These are phyloP conservation scores for Cercospora citrullina DNA, from an alignment of 2,329 filamentous ascomycete species.

Conservation along the genomic window DNA sequence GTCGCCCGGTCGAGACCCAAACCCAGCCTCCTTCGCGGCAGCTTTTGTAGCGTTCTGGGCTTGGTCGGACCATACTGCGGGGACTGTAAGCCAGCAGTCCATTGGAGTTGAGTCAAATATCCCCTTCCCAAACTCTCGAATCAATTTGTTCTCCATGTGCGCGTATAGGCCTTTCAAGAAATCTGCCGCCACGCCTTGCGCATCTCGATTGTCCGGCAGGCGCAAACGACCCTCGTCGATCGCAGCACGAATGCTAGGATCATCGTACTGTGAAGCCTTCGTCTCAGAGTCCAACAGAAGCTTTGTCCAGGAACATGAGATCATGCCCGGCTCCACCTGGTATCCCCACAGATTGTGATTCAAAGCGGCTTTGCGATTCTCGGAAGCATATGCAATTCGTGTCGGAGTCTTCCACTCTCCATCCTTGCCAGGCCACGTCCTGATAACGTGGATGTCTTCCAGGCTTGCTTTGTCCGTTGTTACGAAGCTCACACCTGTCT, in stretches of 20 bases:
- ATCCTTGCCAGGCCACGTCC: constrained; percentile 20
- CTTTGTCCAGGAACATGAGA: constrained; percentile 24
- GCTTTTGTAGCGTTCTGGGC: constrained; percentile 28
- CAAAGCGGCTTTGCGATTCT: constrained; percentile 12
- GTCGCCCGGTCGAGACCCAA: constrained; percentile 26
- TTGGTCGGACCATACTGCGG: constrained; percentile 33
- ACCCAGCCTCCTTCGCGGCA: constrained; percentile 27
- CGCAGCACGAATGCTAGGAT: constrained; percentile 17
- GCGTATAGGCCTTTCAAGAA: constrained; percentile 13
- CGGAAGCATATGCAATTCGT: constrained; percentile 20
- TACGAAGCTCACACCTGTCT: constrained; percentile 21
- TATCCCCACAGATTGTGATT: constrained; percentile 17
- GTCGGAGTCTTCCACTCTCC: constrained; percentile 24
- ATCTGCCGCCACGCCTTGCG: constrained; percentile 17
- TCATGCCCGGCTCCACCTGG: constrained; percentile 16
- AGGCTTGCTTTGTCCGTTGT: constrained; percentile 23
- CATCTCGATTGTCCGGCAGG: constrained; percentile 11
- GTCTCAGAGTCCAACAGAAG: constrained; percentile 18
- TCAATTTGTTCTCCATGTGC: constrained; percentile 16
- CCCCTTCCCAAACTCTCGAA: constrained; percentile 12
- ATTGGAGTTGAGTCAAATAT: constrained; percentile 25
- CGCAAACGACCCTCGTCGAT: constrained; percentile 21
- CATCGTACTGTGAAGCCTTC: constrained; percentile 10
- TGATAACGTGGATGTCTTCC: constrained; percentile 23
- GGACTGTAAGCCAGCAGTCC: constrained; percentile 33